Evolutionary conservation across 2,329 filamentous ascomycete species (phyloP).

Genomic region (Pestalotiopsis sp.): DNA sequence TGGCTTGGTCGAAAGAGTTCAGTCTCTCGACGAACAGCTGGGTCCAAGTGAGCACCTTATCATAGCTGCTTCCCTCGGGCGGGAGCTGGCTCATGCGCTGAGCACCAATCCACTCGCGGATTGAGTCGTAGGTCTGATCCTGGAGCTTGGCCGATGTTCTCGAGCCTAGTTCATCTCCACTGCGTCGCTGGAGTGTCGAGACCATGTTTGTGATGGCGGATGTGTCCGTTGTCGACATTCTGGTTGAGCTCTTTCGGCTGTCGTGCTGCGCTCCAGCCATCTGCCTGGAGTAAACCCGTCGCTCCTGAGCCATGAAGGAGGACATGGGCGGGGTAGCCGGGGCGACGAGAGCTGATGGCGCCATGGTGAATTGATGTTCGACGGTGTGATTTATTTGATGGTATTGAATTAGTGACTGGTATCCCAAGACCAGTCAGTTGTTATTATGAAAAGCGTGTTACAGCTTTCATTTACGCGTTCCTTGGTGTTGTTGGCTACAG

Average conservation of each 20-base stretch:
- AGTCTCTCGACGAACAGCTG: constrained; percentile 39
- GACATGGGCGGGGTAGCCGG: not conserved
- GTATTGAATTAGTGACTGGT: not conserved
- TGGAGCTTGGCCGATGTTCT: constrained; percentile 30
- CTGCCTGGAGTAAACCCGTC: not conserved
- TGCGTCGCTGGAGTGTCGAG: constrained; percentile 31
- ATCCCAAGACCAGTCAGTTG: not conserved
- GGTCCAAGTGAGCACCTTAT: constrained; percentile 42
- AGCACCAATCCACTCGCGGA: constrained; percentile 39
- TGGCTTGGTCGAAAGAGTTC: constrained; percentile 37
- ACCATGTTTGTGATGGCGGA: constrained; percentile 33
- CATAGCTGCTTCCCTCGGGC: constrained; percentile 41
- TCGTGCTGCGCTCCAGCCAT: not conserved
- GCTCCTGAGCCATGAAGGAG: not conserved
- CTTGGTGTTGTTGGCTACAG: not conserved
- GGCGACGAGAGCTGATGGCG: not conserved
- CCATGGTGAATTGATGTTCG: not conserved
- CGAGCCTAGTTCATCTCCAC: constrained; percentile 32
- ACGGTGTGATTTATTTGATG: not conserved
- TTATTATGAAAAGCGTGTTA: not conserved
- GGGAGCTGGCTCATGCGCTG: constrained; percentile 41
- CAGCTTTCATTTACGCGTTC: not conserved
- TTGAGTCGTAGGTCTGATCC: constrained; percentile 26
- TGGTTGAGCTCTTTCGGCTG: not conserved
- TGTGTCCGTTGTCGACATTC: constrained; percentile 16